Evolutionary conservation across 208 protist species (phyloP).

Genomic region (Naegleria fowleri): DNA sequence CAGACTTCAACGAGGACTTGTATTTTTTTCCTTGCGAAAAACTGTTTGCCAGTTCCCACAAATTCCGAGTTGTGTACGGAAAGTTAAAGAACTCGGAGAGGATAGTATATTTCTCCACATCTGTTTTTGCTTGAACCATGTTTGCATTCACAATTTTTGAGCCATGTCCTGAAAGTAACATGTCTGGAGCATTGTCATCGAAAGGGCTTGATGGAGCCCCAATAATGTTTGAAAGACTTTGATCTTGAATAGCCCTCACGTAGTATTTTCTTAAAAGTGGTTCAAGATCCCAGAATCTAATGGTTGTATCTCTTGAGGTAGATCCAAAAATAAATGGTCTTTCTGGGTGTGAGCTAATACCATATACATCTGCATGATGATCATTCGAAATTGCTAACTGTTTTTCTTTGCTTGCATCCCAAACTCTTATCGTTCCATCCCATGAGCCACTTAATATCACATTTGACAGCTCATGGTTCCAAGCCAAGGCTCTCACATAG

Average conservation of each 20-base stretch:
- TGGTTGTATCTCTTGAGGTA: constrained; percentile 66
- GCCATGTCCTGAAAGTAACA: constrained; percentile 52
- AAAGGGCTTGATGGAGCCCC: not conserved
- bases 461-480: constrained; percentile 71
- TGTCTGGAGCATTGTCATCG: constrained; percentile 48
- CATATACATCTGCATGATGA: constrained; percentile 74
- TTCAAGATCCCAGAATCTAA: constrained; percentile 72
- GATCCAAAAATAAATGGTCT: constrained; percentile 80
- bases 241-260: constrained; percentile 53
- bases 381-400: constrained; percentile 61
- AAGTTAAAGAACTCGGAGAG: constrained; percentile 24
- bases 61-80: not conserved
- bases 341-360: constrained; percentile 63
- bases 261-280: constrained; percentile 60
- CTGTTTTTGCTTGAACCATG: not conserved
- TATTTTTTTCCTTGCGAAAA: not conserved
- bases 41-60: not conserved
- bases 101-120: constrained; percentile 32
- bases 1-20: constrained; percentile 31
- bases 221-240: not conserved
- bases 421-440: constrained; percentile 74
- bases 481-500: constrained; percentile 63
- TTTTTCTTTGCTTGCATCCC: constrained; percentile 67
- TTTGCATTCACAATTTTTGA: constrained; percentile 4
- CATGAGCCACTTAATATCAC: constrained; percentile 64